Base-by-base conservation (phyloP, 2,329 filamentous ascomycete genomes). In the Botryosphaeria agaves region DNA sequence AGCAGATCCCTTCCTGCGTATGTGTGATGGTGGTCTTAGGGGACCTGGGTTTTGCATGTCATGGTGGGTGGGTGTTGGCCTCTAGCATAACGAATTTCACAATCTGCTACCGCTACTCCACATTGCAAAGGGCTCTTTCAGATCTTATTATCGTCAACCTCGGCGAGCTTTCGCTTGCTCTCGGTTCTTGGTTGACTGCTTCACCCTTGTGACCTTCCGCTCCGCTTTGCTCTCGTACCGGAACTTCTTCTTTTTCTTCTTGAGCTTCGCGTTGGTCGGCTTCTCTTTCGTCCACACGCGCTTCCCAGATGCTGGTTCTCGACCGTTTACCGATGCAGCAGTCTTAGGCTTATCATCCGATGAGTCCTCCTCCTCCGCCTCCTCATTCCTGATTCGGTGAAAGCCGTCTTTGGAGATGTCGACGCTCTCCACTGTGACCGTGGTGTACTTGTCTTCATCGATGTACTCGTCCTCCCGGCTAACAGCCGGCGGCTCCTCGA, bases 361-460 rank as follows among this genome's bases (percentile, higher is more conserved):
- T 23, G 36, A 45, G 32, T 51, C 42, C 30, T 44, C 39, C 23
- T 49, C 38, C 32, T 55, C 39, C 8, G 50, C 55, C 14, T 47
- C 48, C 3, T 46, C 51, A 1, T 48, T 35, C 45, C 52, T 34
- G 3, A 63, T 61, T 42, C 69, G 75, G 34, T 70, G 64, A 28
- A 91, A 57, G 1, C 81, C 81, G 32, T 84, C 72, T 40, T 72
- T 71, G 8, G 78, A 76, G 11, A 91, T 69, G 38, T 76, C 77
- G 41, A 98, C 83, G 7, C 80, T 77, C 51, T 94, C 87, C 1
- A 98, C 75, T 0, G 82, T 94, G 16, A 98, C 89, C 1, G 83
- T 93, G 1, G 89, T 95, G 51, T 83, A 94, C 48, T 79, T 80
- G 52, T 94, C 87, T 51, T 95, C 89, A 52, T 98, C 89, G 40